These are phyloP conservation scores for Metrosideros polymorpha DNA, from an alignment of 441 rosid genomes.

Conservation along the genomic window DNA sequence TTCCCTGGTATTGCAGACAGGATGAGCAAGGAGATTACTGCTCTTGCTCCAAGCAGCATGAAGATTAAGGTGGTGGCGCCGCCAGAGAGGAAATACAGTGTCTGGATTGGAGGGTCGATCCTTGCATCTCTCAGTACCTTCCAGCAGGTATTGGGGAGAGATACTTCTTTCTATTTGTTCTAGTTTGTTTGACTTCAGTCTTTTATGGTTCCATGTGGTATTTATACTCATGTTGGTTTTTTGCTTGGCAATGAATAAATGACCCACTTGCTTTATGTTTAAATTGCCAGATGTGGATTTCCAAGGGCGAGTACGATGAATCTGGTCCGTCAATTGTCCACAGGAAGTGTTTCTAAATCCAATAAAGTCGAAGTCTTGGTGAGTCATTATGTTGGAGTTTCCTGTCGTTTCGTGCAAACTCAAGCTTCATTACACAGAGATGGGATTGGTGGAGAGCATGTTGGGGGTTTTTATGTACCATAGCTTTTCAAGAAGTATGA, in stretches of 20 bases:
- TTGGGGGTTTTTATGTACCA: background rate
- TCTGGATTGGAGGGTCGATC: constrained; percentile 87
- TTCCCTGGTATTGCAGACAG: constrained; percentile 80
- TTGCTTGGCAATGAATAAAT: background rate
- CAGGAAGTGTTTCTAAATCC: constrained; percentile 9
- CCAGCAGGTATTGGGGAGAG: constrained; percentile 49
- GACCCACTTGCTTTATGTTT: background rate
- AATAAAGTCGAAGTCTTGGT: background rate
- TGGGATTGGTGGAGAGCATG: background rate
- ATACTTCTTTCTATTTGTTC: background rate
- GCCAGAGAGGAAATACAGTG: constrained; percentile 83
- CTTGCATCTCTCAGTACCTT: constrained; percentile 86
- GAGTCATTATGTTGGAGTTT: background rate
- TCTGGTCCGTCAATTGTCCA: constrained; percentile 8
- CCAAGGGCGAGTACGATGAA: constrained; percentile 9
- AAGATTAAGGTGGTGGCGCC: constrained; percentile 81
- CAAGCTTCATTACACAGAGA: background rate
- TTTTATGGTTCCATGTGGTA: background rate
- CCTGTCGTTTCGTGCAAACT: background rate
- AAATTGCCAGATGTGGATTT: constrained; percentile 8
- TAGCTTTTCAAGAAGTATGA: background rate
- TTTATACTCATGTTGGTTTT: background rate
- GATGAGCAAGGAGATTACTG: constrained; percentile 82
- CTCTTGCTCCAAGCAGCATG: constrained; percentile 81
- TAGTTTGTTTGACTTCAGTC: background rate